Evolutionary conservation across 179 eudicot species (phyloP).

Genomic region (Beta corolliflora): DNA sequence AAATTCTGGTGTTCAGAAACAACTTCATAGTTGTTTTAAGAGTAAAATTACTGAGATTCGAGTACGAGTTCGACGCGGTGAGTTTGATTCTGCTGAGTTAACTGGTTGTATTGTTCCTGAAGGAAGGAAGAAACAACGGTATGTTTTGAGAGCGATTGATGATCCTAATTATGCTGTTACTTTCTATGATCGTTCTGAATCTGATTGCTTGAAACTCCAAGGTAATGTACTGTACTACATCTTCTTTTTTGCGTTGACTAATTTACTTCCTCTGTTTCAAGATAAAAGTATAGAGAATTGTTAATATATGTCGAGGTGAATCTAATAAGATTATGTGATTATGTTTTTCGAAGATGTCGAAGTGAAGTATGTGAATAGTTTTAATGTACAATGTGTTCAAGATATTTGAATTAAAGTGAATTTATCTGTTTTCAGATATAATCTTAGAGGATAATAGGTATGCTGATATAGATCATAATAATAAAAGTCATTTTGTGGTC

Average conservation of each 20-base stretch:
- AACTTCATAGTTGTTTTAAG: conserved; percentile 56
- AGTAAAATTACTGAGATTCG: conserved; percentile 52
- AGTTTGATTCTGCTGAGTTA: conserved; percentile 54
- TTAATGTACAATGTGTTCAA: too few species aligned
- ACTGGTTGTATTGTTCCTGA: conserved; percentile 77
- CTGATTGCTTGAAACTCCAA: conserved; percentile 68
- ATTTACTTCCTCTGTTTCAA: not conserved
- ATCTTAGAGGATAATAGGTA: too few species aligned
- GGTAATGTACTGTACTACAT: conserved; percentile 34
- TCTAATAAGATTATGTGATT: too few species aligned
- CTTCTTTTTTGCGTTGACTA: not conserved
- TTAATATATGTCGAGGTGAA: too few species aligned
- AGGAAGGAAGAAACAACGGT: conserved; percentile 57
- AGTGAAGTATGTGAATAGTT: too few species aligned
- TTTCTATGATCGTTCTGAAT: conserved; percentile 75
- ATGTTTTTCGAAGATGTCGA: too few species aligned
- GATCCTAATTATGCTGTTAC: conserved; percentile 89
- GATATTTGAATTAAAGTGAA: not conserved
- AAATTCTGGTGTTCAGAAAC: conserved; percentile 63
- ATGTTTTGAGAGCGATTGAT: conserved; percentile 62
- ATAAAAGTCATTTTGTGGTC: too few species aligned
- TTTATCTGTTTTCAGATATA: not conserved
- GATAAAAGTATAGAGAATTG: too few species aligned
- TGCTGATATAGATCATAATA: too few species aligned
- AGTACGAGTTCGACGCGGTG: conserved; percentile 62